These are phyloP conservation scores for Sechiopsis laciniata DNA, from an alignment of 306 rosid genomes.

Conservation along the genomic window DNA sequence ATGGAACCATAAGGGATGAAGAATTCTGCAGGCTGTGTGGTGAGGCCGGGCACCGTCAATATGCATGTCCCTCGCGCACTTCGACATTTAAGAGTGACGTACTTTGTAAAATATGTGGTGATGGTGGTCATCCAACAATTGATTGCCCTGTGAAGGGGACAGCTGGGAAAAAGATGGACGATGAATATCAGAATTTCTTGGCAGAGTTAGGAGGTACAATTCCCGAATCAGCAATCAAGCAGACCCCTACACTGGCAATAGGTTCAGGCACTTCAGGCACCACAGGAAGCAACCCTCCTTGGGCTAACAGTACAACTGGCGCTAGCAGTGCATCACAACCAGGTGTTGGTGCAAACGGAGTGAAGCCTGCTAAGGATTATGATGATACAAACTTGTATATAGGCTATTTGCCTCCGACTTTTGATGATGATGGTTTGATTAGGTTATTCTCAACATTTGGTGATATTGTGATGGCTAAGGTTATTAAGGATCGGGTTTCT, in stretches of 20 bases:
- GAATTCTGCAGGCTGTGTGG: constrained; percentile 94
- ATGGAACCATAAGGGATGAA: constrained; percentile 95
- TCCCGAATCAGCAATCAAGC: constrained; percentile 41
- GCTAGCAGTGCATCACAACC: constrained; percentile 43
- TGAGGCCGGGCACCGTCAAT: constrained; percentile 93
- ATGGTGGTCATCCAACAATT: constrained; percentile 95
- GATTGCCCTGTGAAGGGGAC: constrained; percentile 97
- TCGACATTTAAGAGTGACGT: constrained; percentile 87
- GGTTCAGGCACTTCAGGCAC: constrained; percentile 70
- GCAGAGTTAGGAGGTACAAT: constrained; percentile 77
- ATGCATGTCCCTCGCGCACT: constrained; percentile 82
- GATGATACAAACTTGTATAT: constrained; percentile 93
- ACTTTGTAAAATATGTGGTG: constrained; percentile 91
- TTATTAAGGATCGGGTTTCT: constrained; percentile 73
- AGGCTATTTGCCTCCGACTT: constrained; percentile 89
- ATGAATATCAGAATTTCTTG: constrained; percentile 85
- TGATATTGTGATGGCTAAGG: constrained; percentile 95
- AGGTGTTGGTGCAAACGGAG: constrained; percentile 58
- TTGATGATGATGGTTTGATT: constrained; percentile 85
- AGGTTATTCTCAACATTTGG: constrained; percentile 84
- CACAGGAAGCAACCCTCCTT: constrained; percentile 80
- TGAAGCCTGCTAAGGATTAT: constrained; percentile 67
- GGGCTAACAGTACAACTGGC: constrained; percentile 56
- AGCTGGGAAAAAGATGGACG: constrained; percentile 53
- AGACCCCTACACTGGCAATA: constrained; percentile 39